phyloP scores from a whole-genome alignment of 2,329 filamentous ascomycete species.

The Clarireedia hainanense region DNA sequence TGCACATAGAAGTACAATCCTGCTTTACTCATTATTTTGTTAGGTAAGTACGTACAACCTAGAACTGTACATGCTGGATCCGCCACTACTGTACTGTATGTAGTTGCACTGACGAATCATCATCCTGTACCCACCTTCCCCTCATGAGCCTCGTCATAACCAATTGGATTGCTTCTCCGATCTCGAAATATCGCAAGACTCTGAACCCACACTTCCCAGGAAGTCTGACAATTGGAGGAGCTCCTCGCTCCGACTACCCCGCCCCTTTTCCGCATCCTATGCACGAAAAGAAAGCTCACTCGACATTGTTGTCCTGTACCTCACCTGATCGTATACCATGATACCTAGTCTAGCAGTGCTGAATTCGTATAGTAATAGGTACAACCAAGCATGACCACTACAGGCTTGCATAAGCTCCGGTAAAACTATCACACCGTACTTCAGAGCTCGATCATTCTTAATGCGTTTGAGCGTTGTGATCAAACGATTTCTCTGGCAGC shows the following conservation, averaged over 20 bases:
- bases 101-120: no score
- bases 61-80: neutral
- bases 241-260: neutral
- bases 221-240: neutral
- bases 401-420: neutral
- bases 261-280: neutral
- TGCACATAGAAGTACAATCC: neutral
- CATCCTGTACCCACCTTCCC: neutral
- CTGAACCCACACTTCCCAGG: neutral
- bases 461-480: neutral
- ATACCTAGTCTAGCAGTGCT: neutral
- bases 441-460: neutral
- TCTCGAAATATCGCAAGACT: neutral
- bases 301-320: neutral
- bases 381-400: neutral
- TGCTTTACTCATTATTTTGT: neutral
- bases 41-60: neutral
- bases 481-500: neutral
- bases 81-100: neutral
- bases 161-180: neutral
- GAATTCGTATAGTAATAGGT: constrained; percentile 7
- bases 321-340: constrained; percentile 3
- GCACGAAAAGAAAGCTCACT: neutral
- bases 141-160: neutral
- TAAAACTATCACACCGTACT: neutral